Evolutionary conservation across 148 eudicot species (phyloP), one percentile per base, ranked within the genome.

Genomic region (Cornus kousa): DNA sequence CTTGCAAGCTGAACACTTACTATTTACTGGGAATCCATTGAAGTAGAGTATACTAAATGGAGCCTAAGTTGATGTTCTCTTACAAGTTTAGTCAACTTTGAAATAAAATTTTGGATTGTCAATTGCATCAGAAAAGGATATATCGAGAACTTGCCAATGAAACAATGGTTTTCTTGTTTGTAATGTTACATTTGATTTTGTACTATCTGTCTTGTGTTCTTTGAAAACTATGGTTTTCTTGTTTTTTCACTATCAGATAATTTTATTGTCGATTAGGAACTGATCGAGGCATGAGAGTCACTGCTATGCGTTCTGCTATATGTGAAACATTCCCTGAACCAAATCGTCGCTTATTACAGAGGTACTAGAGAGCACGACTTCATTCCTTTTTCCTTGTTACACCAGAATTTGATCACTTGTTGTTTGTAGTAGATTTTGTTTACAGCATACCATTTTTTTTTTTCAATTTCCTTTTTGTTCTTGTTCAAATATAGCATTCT

Each of bases 291-390:
- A 93, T 78, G 85, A 92, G 98, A 81, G 81, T 92, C 46, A 79
- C 77, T 80, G 90, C 90, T 78, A 92, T 96, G 97, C 98, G 95
- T 74, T 82, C 86, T 55, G 99, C 99, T 68, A 88, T 96, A 80
- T 81, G 88, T 72, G 99, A 96, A 82, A 93, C 99, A 80, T 96
- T 96, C 75, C 99, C 99, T 20, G 99, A 96, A 83, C 99, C 99
- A 78, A 96, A 96, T 85, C 93, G 99, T 60, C 90, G 90, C 68
- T 84, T 96, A 77, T 83, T 96, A 68, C 97, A 96, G 80, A 96
- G 99, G 99, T 96, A 88, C 13, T 32, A 67, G 53, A 50, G 68
- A 40, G 43, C 79, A 64, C 69, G 55, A 46, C 70, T 75, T 72
- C 20, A 17, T 24, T 32, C 10, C 31, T 70, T 70, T 28, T 57